Percentiles rank a stretch among this genome's conserved stretches.
Evolutionary conservation across 108 stramenopile species (phyloP).

Genomic region (Cyclotella sp.): DNA sequence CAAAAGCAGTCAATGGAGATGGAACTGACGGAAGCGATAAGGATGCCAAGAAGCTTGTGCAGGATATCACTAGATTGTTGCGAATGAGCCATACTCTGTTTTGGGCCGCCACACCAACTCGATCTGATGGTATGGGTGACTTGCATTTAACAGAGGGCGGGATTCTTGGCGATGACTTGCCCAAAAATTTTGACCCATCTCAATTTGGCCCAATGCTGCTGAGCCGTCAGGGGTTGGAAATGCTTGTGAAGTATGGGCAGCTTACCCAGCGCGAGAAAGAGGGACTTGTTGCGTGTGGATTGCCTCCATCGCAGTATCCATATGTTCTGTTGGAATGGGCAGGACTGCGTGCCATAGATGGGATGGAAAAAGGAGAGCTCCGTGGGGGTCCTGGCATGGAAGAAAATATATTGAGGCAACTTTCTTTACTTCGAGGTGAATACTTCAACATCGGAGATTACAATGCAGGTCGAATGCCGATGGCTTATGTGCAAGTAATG

Average conservation of each 20-base stretch:
- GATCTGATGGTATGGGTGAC: slow-evolving; percentile 45
- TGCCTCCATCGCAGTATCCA: slow-evolving; percentile 69
- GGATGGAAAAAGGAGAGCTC: slow-evolving; percentile 54
- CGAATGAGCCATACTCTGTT: slow-evolving; percentile 68
- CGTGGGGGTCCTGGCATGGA: slow-evolving; percentile 57
- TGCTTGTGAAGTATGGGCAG: slow-evolving; percentile 47
- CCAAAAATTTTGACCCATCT: slow-evolving; percentile 35
- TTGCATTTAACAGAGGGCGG: slow-evolving; percentile 32
- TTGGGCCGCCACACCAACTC: slow-evolving; percentile 65
- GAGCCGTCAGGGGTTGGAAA: slow-evolving; percentile 53
- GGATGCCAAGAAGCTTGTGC: slow-evolving; percentile 54
- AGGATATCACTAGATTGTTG: slow-evolving; percentile 50
- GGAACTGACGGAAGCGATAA: slow-evolving; percentile 15
- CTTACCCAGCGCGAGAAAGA: slow-evolving; percentile 54
- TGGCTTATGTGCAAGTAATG: slow-evolving; percentile 76
- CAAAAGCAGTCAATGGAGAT: background rate
- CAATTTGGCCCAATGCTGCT: slow-evolving; percentile 64
- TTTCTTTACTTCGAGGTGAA: slow-evolving; percentile 57
- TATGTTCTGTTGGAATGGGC: slow-evolving; percentile 71
- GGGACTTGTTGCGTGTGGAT: slow-evolving; percentile 49
- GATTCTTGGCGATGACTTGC: slow-evolving; percentile 28
- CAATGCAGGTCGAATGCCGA: slow-evolving; percentile 67
- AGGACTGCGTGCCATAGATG: slow-evolving; percentile 58
- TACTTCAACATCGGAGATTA: slow-evolving; percentile 66
- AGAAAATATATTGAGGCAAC: slow-evolving; percentile 53